Base-by-base conservation (phyloP, 306 rosid species). In the Sophora flavescens region DNA sequence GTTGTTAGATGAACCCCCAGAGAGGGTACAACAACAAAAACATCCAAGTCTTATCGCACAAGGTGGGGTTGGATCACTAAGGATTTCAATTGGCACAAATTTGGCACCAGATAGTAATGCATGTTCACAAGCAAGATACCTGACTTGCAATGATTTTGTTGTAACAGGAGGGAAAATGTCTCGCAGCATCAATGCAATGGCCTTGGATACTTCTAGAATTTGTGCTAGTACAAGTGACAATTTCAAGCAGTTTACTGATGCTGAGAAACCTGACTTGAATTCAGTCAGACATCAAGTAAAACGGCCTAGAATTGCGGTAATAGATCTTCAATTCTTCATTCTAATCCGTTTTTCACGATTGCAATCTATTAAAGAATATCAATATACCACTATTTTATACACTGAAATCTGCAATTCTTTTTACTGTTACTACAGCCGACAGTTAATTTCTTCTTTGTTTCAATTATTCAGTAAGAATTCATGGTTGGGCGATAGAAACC, bases 241-340 rank as follows among this genome's bases (percentile, higher is more conserved):
- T 16, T 6, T 41, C 7, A 7, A 54, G 15, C 66, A n/a, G 17
- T 36, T 32, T 38, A 78, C 68, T 28, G 65, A 70, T 16, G 42
- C 18, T 6, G 33, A 45, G 68, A 10, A 47, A 69, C 28, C 63
- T 14, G 67, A 71, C 58, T 16, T 42, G 17, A 48, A 38, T 11
- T 71, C 78, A 12, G 6, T 18, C 54, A 18, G 12, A 30, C 5
- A 64, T 39, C 50, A 52, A 15, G 71, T 41, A 64, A 70, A 79
- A 52, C 5, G 38, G 66, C 72, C 78, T 12, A 67, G 54, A 58
- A 11, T 28, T 71, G 63, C 35, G 84, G 89, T 79, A 62, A 60
- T 33, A 10, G 42, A 70, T 54, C 73, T 74, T 48, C 67, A 39
- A 45, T 22, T 54, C 73, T 74, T 48, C 67, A 39, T 53, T 22